Evolutionary conservation across 139 green algal species (phyloP).

Genomic region (Coccomyxa sp.): DNA sequence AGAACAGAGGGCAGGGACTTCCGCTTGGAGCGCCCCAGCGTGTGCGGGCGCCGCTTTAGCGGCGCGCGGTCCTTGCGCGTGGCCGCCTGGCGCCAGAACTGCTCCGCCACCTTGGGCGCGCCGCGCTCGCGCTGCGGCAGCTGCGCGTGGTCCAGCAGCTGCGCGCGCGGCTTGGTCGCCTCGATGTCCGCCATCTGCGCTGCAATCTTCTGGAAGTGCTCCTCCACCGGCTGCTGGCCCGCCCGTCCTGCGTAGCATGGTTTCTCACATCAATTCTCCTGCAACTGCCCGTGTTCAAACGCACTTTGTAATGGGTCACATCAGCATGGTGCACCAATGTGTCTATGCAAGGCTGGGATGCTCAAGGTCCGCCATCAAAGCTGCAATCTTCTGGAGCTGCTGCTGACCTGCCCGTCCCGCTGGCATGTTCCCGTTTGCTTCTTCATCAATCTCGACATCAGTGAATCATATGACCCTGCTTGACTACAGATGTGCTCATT

Average conservation of each 20-base stretch:
- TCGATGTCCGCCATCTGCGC: constrained; percentile 26
- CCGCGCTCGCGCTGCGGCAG: constrained; percentile 33
- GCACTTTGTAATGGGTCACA: neutral
- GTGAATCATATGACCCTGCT: too few relatives aligned
- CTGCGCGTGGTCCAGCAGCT: constrained; percentile 47
- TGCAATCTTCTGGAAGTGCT: constrained; percentile 36
- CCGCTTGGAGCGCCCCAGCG: constrained; percentile 20
- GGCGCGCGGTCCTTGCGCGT: neutral
- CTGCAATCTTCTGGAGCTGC: neutral
- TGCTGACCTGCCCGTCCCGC: neutral
- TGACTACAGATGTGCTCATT: too few relatives aligned
- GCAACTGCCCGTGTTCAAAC: neutral
- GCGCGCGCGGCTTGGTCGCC: constrained; percentile 10
- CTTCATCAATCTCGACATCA: too few relatives aligned
- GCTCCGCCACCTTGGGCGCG: constrained; percentile 27
- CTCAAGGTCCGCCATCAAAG: neutral
- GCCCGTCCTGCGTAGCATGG: neutral
- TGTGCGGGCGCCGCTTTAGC: constrained; percentile 16
- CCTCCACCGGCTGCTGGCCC: constrained; percentile 1
- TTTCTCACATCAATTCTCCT: neutral
- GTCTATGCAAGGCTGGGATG: neutral
- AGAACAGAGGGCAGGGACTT: constrained; percentile 1
- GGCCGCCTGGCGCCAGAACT: constrained; percentile 34
- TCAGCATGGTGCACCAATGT: neutral
- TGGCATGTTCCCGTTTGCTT: too few relatives aligned